Base-by-base conservation (phyloP, 139 green algal genomes). In the Astrephomene gubernaculifera region DNA sequence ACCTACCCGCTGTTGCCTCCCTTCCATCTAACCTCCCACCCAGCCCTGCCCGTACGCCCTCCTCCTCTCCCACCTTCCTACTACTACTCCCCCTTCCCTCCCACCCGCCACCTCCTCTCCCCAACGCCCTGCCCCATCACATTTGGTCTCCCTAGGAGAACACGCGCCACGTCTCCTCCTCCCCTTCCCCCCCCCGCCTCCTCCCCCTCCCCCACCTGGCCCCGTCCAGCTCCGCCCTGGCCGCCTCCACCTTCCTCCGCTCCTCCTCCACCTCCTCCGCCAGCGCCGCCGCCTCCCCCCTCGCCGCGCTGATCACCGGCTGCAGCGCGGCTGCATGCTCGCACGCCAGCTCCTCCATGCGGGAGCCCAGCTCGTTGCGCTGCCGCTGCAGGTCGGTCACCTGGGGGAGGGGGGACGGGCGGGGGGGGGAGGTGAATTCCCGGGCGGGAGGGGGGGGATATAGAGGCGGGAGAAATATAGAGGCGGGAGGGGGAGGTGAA, bases 351-450 rank as follows among this genome's bases (percentile, higher is more conserved):
- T 91, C 89, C 57, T 93, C 83, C 52, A 92, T 60, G 10, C 45
- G 71, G 43, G 75, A 36, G 36, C 85, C 80, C 27, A 91, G 44
- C 67, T 94, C 89, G 70, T 94, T 92, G 45, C 90, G 85, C 82
- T 92, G 86, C 63, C 92, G 81, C 85, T 93, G 90, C 52, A 93
- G 75, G 79, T 93, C 90, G 5, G 86, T 86, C 61, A 91, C 76
- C 53, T 70, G 29, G 22, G 57, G 57, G 57, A 27, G 19, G 57
- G 57, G 57, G 27, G 57, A 65, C 19, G 19, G n/a, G 17, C 9
- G 57, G 57, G 57, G 57, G 57, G 14, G 57, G 14, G 19, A 22
- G 57, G 14, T 33, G 57, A n/a, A 57, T 57, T 25, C 12, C 49
- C 12, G 12, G 49, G 49, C 12, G 49, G 12, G 49, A 17, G 49